phyloP scores from a whole-genome alignment of 164 flowering plant species.

The Vitis riparia region DNA sequence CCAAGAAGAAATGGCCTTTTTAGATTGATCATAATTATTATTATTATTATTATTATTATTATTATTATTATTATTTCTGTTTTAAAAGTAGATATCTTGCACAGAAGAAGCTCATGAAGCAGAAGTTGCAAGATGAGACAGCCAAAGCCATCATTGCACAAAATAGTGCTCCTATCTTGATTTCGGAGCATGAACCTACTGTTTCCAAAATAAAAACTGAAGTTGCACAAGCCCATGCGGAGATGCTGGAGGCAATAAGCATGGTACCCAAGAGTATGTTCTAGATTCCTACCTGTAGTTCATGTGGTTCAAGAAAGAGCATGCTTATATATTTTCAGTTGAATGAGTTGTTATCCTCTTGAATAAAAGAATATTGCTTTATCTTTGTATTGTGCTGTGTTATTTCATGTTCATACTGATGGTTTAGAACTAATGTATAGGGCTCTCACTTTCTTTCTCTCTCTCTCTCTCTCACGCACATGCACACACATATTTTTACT shows the following conservation, averaged over 20 bases:
- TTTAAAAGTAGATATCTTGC: constrained; percentile 9
- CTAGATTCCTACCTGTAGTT: neutral
- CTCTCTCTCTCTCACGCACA: too few species aligned
- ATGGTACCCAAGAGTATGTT: constrained; percentile 52
- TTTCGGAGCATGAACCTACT: constrained; percentile 59
- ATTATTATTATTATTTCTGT: neutral
- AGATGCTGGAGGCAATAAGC: constrained; percentile 46
- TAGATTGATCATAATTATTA: neutral
- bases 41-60: neutral
- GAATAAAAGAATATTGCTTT: too few species aligned
- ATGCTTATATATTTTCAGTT: too few species aligned
- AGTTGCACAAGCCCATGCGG: constrained; percentile 52
- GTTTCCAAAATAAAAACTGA: constrained; percentile 53
- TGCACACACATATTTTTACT: too few species aligned
- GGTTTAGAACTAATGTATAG: too few species aligned
- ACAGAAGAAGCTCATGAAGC: constrained; percentile 58
- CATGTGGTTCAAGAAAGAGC: too few species aligned
- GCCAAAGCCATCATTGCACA: constrained; percentile 51
- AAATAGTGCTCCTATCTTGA: constrained; percentile 51
- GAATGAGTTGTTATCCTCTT: neutral
- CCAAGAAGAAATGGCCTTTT: neutral
- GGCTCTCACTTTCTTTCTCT: too few species aligned
- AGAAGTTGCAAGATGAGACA: constrained; percentile 57
- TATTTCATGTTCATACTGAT: too few species aligned
- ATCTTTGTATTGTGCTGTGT: too few species aligned